Conservation (phyloP, 306 rosid species). For the Senna tora region DNA sequence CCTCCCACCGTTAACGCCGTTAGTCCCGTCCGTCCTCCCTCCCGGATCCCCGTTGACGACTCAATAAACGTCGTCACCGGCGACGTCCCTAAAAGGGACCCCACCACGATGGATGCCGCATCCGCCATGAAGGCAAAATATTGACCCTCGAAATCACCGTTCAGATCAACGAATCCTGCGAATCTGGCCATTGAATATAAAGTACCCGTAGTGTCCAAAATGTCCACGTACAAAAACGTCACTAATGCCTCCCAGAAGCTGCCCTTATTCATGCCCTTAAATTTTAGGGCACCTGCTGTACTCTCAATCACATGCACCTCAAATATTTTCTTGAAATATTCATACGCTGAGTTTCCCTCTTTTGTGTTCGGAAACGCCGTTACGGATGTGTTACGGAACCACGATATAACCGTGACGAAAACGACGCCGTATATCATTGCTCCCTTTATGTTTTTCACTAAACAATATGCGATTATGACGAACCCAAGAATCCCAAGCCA, state of each 20-base stretch:
- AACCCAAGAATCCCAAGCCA: slow-evolving; percentile 84
- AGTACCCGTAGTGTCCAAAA: slow-evolving; percentile 76
- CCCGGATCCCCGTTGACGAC: slow-evolving; percentile 82
- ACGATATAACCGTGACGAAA: slow-evolving; percentile 76
- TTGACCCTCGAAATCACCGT: slow-evolving; percentile 86
- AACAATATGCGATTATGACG: slow-evolving; percentile 68
- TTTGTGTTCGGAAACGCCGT: slow-evolving; percentile 71
- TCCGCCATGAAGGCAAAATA: slow-evolving; percentile 88
- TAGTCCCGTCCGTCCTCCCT: slow-evolving; percentile 85
- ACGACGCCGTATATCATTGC: slow-evolving; percentile 88
- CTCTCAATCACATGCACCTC: slow-evolving; percentile 64
- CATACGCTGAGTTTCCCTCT: slow-evolving; percentile 44
- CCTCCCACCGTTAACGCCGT: slow-evolving; percentile 71
- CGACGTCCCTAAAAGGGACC: slow-evolving; percentile 78
- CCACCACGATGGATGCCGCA: slow-evolving; percentile 75
- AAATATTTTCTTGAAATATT: slow-evolving; percentile 73
- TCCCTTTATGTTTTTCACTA: slow-evolving; percentile 67
- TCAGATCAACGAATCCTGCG: slow-evolving; percentile 64
- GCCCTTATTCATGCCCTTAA: slow-evolving; percentile 50
- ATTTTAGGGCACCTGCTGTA: slow-evolving; percentile 75
- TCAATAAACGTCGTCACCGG: slow-evolving; percentile 75
- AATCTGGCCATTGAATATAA: slow-evolving; percentile 82
- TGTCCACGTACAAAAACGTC: slow-evolving; percentile 80
- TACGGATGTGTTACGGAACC: slow-evolving; percentile 75
- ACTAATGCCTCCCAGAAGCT: slow-evolving; percentile 77